Evolutionary conservation across 768 basidiomycete genomes (phyloP), one percentile per base, ranked within the genome.

Genomic region (Nidularia sp.): DNA sequence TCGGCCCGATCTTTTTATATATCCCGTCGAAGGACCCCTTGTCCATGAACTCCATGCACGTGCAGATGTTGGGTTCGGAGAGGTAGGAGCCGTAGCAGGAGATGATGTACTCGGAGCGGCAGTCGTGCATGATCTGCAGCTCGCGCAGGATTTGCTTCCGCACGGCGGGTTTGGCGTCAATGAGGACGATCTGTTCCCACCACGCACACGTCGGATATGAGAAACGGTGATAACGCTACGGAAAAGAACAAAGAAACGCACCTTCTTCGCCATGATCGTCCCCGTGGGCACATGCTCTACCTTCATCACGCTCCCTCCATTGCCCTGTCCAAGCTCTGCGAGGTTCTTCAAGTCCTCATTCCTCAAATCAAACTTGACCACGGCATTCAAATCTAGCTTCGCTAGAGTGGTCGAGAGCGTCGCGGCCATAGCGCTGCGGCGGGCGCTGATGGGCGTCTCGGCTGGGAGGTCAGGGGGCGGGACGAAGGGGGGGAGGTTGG

Each of bases 41-140:
- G 78, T 96, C 89, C 90, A 89, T 88, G 68, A 71, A 90, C 67
- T 99, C 97, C 88, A 99, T 98, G 72, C 94, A 98, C 48, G 98
- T 96, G 69, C 97, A 97, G 65, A 99, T 96, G 62, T 98, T 98
- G 9, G 96, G 96, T 68, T 99, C 97, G 2, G 90, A 85, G 33
- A 98, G 77, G 72, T 93, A 99, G 49, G 97, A 96, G 55, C 97
- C 97, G 65, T 88, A 95, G 75, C 97, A 99, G 0, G 91, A 94
- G 61, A 99, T 90, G 66, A 99, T 99, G 68, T 93, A 91, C 51
- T 80, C 82, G 5, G 92, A 95, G 57, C 88, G 79, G 71, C 96
- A 98, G 69, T 97, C 90, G 68, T 98, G 93, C 96, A 98, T 96
- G 75, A 99, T 98, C 62, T 98, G 95, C 59, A 99, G 76, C 66